These are phyloP conservation scores for Daldinia sp. DNA, from an alignment of 2,329 filamentous ascomycete species.

Conservation along the genomic window DNA sequence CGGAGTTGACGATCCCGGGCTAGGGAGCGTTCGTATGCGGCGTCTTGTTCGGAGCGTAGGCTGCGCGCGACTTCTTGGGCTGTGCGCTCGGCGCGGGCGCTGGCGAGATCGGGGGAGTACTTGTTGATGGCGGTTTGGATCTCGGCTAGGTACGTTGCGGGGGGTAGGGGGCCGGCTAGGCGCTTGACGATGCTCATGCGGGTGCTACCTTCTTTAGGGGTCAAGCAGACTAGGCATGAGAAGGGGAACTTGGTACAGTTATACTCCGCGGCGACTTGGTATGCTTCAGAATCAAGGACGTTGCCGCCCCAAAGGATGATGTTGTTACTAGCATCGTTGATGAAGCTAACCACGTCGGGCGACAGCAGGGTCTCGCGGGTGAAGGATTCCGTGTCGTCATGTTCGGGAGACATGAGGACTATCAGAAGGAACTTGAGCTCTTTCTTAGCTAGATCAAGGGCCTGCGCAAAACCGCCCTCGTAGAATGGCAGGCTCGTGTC, in stretches of 20 bases:
- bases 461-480: slow-evolving; percentile 90
- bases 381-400: slow-evolving; percentile 88
- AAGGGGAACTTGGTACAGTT: slow-evolving; percentile 94
- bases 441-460: slow-evolving; percentile 86
- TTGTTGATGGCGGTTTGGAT: slow-evolving; percentile 76
- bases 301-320: slow-evolving; percentile 93
- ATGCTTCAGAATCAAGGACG: slow-evolving; percentile 91
- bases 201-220: slow-evolving; percentile 81
- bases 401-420: slow-evolving; percentile 87
- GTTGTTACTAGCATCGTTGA: slow-evolving; percentile 79
- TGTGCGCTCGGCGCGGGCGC: slow-evolving; percentile 76
- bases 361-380: slow-evolving; percentile 82
- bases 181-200: slow-evolving; percentile 91
- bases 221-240: slow-evolving; percentile 84
- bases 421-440: slow-evolving; percentile 93
- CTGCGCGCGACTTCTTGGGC: slow-evolving; percentile 84
- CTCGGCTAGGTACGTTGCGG: slow-evolving; percentile 77
- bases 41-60: slow-evolving; percentile 88
- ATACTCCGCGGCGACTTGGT: slow-evolving; percentile 87
- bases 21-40: slow-evolving; percentile 90
- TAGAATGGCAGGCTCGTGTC: slow-evolving; percentile 76
- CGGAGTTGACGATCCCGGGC: slow-evolving; percentile 88
- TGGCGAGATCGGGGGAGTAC: slow-evolving; percentile 77
- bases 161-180: slow-evolving; percentile 74
- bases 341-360: slow-evolving; percentile 74